A percentile compares a stretch with the other conserved stretches of the same genome.
Conservation (phyloP, 1,284 basidiomycete species). For the Sporisorium exsertum region DNA sequence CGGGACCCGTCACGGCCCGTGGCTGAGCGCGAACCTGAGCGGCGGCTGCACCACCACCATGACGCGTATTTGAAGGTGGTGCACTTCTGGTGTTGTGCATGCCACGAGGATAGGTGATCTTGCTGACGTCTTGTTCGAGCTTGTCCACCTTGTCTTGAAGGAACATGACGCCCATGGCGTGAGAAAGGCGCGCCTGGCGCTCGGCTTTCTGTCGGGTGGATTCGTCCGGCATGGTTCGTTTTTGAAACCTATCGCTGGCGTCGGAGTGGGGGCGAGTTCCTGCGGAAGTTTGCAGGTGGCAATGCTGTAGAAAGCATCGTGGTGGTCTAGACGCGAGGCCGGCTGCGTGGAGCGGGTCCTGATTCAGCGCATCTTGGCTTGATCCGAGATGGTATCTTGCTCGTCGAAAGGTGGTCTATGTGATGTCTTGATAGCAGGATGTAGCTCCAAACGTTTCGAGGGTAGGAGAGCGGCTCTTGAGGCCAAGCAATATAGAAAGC, state of each 20-base stretch:
- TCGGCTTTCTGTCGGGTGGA: constrained; percentile 29
- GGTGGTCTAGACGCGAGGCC: neutral
- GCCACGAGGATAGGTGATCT: constrained; percentile 37
- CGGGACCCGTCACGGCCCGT: constrained; percentile 30
- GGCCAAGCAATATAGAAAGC: neutral
- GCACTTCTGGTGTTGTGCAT: constrained; percentile 31
- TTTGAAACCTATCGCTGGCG: neutral
- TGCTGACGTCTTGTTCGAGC: constrained; percentile 51
- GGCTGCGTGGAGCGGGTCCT: neutral
- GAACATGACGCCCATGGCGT: constrained; percentile 64
- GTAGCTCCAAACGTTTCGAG: too few relatives aligned
- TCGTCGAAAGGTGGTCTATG: neutral
- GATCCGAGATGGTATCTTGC: neutral
- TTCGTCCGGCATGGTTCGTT: constrained; percentile 27
- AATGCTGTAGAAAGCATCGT: constrained; percentile 18
- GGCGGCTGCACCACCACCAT: neutral
- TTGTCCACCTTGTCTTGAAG: constrained; percentile 60
- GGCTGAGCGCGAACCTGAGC: constrained; percentile 17
- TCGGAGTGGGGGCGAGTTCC: neutral
- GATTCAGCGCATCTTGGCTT: constrained; percentile 12
- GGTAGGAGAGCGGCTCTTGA: neutral
- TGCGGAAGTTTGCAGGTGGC: constrained; percentile 14
- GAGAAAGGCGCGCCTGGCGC: constrained; percentile 47
- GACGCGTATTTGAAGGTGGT: constrained; percentile 4
- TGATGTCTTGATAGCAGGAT: neutral